Conservation (phyloP, 495 filamentous ascomycete species). For the Hypoxylon fuscum region DNA sequence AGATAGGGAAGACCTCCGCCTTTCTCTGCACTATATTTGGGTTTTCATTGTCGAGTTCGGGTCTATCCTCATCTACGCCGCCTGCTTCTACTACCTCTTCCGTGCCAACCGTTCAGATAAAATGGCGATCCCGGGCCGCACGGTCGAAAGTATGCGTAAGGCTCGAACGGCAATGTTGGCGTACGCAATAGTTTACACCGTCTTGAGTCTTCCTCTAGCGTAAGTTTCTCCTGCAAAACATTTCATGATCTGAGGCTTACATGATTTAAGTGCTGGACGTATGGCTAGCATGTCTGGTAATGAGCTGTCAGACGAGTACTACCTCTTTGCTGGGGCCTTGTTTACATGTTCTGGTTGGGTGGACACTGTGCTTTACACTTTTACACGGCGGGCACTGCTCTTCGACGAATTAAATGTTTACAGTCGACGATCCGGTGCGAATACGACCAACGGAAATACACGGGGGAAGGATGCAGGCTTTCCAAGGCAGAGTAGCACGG, state of each 20-base stretch:
- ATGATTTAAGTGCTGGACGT: conserved; percentile 66
- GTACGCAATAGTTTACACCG: conserved; percentile 35
- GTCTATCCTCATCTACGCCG: conserved; percentile 64
- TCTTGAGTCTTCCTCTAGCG: conserved; percentile 38
- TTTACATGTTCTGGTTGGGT: conserved; percentile 72
- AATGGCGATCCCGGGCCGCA: conserved; percentile 12
- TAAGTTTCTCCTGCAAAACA: conserved; percentile 11
- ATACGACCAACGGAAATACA: not conserved
- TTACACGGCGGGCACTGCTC: conserved; percentile 61
- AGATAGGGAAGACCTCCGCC: conserved; percentile 45
- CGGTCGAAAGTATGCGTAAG: conserved; percentile 11
- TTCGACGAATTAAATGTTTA: conserved; percentile 40
- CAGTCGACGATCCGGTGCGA: conserved; percentile 6
- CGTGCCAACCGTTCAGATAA: conserved; percentile 46
- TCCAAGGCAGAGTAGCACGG: conserved; percentile 32
- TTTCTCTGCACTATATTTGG: conserved; percentile 73
- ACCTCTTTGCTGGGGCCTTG: conserved; percentile 67
- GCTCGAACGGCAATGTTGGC: conserved; percentile 38
- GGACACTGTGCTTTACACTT: conserved; percentile 69
- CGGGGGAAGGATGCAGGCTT: conserved; percentile 21
- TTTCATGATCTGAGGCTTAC: conserved; percentile 1
- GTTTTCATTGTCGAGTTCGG: conserved; percentile 73
- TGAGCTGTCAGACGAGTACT: conserved; percentile 58
- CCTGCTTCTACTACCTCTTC: conserved; percentile 65
- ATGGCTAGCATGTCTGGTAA: conserved; percentile 65